Evolutionary conservation across 1,284 basidiomycete genomes (phyloP).

Genomic region (Schizophyllum commune): DNA sequence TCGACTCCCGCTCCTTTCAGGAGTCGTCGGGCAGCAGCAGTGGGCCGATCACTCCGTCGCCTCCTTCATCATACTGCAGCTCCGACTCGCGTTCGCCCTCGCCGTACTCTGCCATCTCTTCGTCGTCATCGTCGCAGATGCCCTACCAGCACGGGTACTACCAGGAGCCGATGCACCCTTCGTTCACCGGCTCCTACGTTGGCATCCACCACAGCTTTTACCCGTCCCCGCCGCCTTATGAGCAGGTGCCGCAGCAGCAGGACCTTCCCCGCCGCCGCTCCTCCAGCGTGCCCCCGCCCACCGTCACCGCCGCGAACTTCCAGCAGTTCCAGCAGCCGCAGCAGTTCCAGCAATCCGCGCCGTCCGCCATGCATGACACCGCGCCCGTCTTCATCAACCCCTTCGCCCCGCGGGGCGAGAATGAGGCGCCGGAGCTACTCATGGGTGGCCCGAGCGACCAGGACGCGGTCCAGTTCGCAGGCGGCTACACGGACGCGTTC

Average conservation of each 20-base stretch:
- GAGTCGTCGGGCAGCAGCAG: not conserved
- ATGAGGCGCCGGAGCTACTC: not conserved
- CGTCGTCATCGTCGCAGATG: not conserved
- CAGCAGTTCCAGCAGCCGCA: not conserved
- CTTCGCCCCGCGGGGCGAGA: not conserved
- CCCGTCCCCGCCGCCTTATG: no score
- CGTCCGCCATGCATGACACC: not conserved
- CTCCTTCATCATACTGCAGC: not conserved
- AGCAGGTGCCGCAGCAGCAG: not conserved
- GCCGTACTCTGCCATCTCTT: not conserved
- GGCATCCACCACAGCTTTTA: not conserved
- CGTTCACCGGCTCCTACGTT: not conserved
- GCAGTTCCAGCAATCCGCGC: not conserved
- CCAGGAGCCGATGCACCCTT: not conserved
- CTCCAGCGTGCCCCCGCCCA: not conserved
- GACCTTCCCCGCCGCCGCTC: not conserved
- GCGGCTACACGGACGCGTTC: not conserved
- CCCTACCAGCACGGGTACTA: not conserved
- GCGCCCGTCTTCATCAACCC: not conserved
- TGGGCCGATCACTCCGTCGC: not conserved
- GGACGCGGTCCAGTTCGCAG: not conserved
- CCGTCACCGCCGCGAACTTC: not conserved
- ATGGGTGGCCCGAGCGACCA: not conserved
- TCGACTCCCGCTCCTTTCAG: not conserved
- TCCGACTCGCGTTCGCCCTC: not conserved